These are phyloP conservation scores for Mucuna pruriens DNA, from an alignment of 306 rosid genomes.

Conservation along the genomic window DNA sequence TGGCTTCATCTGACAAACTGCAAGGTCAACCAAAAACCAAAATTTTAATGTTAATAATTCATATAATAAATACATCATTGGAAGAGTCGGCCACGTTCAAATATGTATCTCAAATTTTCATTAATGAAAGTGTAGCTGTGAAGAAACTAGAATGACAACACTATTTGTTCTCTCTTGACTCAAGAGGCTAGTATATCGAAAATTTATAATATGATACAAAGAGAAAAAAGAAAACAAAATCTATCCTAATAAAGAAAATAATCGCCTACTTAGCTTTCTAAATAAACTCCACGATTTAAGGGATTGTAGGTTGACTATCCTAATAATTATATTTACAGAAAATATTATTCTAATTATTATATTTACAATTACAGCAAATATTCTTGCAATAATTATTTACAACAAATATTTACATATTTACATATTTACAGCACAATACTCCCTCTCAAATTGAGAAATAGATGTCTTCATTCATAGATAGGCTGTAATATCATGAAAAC, in stretches of 20 bases:
- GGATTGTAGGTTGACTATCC: background rate
- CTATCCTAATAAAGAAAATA: background rate
- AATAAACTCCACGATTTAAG: background rate
- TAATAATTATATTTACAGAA: too few species aligned
- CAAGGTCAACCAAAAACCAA: slow-evolving; percentile 31
- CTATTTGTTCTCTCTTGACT: background rate
- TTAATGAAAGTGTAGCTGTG: background rate
- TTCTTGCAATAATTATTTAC: too few species aligned
- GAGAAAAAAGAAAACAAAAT: background rate
- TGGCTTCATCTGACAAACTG: slow-evolving; percentile 34
- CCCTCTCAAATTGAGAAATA: too few species aligned
- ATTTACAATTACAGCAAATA: too few species aligned
- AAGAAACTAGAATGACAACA: background rate
- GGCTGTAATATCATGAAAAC: too few species aligned
- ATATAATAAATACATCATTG: background rate
- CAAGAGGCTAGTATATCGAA: background rate
- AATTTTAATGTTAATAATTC: background rate
- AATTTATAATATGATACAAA: background rate
- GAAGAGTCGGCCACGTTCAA: background rate
- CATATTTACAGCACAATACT: too few species aligned
- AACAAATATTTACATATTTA: too few species aligned
- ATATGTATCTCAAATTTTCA: background rate
- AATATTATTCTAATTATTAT: too few species aligned
- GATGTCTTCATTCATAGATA: too few species aligned
- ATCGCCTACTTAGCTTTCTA: background rate